Conservation (phyloP, 2,329 filamentous ascomycete species). For the Penicillium capsulatum region DNA sequence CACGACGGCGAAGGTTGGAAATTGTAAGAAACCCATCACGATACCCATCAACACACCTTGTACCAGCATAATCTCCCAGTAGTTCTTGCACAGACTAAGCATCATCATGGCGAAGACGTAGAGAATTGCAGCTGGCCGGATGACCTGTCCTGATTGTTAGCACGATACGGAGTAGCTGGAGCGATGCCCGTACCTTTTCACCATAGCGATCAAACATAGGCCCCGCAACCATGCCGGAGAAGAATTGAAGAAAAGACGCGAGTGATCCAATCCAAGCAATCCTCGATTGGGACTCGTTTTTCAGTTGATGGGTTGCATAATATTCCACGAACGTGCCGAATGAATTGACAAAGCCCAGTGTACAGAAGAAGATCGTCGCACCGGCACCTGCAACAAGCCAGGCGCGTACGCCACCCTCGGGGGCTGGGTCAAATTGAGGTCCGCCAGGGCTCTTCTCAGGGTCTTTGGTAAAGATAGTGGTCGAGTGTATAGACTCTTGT, state of each 20-base stretch:
- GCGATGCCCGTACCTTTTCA: constrained; percentile 1
- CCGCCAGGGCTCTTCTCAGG: too few relatives aligned
- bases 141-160: constrained; percentile 5
- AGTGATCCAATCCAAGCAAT: constrained; percentile 17
- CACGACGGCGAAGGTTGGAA: constrained; percentile 46
- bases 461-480: too few relatives aligned
- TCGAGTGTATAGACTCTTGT: too few relatives aligned
- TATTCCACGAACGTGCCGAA: constrained; percentile 47
- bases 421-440: too few relatives aligned
- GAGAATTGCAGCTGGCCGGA: constrained; percentile 4
- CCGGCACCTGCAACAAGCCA: constrained; percentile 28
- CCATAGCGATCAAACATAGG: constrained; percentile 11
- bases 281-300: neutral
- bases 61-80: constrained; percentile 49
- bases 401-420: constrained; percentile 22
- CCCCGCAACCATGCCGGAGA: constrained; percentile 6
- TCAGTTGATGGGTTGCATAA: constrained; percentile 35
- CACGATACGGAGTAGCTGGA: neutral
- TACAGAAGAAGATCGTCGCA: constrained; percentile 35
- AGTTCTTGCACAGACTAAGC: constrained; percentile 53
- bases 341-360: constrained; percentile 43
- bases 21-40: constrained; percentile 39
- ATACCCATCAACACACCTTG: constrained; percentile 21
- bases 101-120: constrained; percentile 60
- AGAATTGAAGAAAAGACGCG: constrained; percentile 7